Conservation (phyloP, 257 asterid species). For the Gentiana dahurica region DNA sequence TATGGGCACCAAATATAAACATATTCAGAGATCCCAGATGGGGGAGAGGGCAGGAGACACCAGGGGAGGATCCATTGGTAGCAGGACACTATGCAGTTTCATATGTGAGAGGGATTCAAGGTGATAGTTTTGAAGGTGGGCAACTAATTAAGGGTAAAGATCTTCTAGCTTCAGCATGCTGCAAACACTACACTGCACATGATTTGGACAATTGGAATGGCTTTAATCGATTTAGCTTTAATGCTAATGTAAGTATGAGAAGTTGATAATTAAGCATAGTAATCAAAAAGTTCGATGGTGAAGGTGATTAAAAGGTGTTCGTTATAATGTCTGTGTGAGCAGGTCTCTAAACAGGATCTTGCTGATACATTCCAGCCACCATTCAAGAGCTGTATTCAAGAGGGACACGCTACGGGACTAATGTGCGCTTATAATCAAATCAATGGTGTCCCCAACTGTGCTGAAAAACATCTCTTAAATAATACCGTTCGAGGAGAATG, state of each 20-base stretch:
- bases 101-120: constrained; percentile 68
- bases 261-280: too few relatives aligned
- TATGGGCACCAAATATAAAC: constrained; percentile 38
- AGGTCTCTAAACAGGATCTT: constrained; percentile 62
- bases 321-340: neutral
- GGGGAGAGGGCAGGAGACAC: constrained; percentile 40
- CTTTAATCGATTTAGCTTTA: constrained; percentile 37
- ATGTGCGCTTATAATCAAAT: constrained; percentile 70
- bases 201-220: constrained; percentile 69
- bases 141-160: constrained; percentile 20
- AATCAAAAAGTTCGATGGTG: too few relatives aligned
- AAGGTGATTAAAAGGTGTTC: too few relatives aligned
- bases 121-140: constrained; percentile 59
- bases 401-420: constrained; percentile 50
- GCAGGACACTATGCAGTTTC: constrained; percentile 25
- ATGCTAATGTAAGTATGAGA: constrained; percentile 36
- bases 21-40: constrained; percentile 36
- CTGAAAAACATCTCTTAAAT: constrained; percentile 39
- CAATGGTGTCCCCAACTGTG: constrained; percentile 68
- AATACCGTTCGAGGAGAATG: constrained; percentile 45
- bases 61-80: constrained; percentile 30
- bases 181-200: constrained; percentile 70
- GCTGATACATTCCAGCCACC: constrained; percentile 75
- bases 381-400: constrained; percentile 47
- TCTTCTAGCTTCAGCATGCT: constrained; percentile 66